Base-by-base conservation (phyloP, 179 eudicot genomes). In the Beta macrorhiza region DNA sequence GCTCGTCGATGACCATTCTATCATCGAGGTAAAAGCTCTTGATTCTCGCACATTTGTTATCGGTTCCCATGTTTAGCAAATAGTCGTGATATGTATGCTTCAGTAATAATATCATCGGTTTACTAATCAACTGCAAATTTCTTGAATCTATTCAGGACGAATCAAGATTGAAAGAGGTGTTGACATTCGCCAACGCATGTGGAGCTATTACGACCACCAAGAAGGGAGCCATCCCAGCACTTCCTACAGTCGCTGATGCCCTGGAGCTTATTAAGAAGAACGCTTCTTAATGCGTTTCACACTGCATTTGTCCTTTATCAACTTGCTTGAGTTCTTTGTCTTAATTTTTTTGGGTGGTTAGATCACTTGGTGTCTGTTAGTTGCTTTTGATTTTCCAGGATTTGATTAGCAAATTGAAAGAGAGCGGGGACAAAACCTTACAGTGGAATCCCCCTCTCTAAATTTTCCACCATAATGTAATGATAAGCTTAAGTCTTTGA, bases 221-320 rank as follows among this genome's bases (percentile, higher is more conserved):
- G 84, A 91, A 91, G 84, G 97, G 97, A 53, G 97, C 97, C n/a
- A 91, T 93, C 76, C 97, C 97, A 9, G 95, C 97, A 16, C 95
- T 93, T 42, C 97, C 97, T 7, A 90, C 89, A 0, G 87, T 80
- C 25, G 58, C 85, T 0, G 91, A 90, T 67, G 95, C 67, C 61
- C 88, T 80, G 1, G 75, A 72, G 68, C 82, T 88, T 49, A 78
- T 88, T 1, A 82, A 88, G 72, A 77, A n/a, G 72, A 77, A n/a
- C 15, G 20, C 83, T 5, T 76, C 86, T 0, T 22, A 65, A 22
- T 71, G 72, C 42, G 42, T 20, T 59, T 4, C 16, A 58, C 62
- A 15, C 9, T 51, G 5, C 29, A 12, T 64, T 62, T 53, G 57
- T 15, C 16, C 29, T 29, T 65, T 55, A 15, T 82, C 53, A 62